These are phyloP conservation scores for Cryptococcus wingfieldii DNA, from an alignment of 1,284 basidiomycete genomes.

Conservation along the genomic window DNA sequence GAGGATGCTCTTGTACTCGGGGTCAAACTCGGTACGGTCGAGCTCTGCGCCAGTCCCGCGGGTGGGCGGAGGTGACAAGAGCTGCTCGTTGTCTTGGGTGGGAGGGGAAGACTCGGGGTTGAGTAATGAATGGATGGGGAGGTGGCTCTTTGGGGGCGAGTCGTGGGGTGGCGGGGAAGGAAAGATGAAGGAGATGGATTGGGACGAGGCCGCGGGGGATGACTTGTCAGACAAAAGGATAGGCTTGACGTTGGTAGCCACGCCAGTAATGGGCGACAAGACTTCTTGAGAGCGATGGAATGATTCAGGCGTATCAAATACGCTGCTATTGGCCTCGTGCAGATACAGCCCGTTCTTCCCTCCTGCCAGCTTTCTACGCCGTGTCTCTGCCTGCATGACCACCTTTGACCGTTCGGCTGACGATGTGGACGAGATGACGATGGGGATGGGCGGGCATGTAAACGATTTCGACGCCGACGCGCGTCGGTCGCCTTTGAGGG, in stretches of 20 bases:
- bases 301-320: conserved; percentile 10
- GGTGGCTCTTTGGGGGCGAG: background rate
- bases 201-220: background rate
- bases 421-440: conserved; percentile 20
- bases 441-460: conserved; percentile 19
- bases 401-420: conserved; percentile 19
- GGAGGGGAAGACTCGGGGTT: conserved; percentile 6
- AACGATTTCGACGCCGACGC: conserved; percentile 18
- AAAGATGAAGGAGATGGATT: background rate
- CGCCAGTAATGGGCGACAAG: conserved; percentile 12
- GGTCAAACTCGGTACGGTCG: background rate
- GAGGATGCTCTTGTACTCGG: conserved; percentile 16
- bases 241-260: conserved; percentile 26
- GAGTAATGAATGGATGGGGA: conserved; percentile 8
- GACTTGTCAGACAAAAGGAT: conserved; percentile 23
- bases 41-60: conserved; percentile 1
- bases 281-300: background rate
- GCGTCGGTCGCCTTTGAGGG: conserved; percentile 19
- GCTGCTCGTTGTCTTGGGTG: background rate
- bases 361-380: conserved; percentile 7
- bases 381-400: conserved; percentile 6
- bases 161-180: background rate
- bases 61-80: background rate
- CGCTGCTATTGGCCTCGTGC: conserved; percentile 34
- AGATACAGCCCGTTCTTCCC: conserved; percentile 24